phyloP scores from a whole-genome alignment of 2,329 filamentous ascomycete species.

The Arachnopeziza araneosa region DNA sequence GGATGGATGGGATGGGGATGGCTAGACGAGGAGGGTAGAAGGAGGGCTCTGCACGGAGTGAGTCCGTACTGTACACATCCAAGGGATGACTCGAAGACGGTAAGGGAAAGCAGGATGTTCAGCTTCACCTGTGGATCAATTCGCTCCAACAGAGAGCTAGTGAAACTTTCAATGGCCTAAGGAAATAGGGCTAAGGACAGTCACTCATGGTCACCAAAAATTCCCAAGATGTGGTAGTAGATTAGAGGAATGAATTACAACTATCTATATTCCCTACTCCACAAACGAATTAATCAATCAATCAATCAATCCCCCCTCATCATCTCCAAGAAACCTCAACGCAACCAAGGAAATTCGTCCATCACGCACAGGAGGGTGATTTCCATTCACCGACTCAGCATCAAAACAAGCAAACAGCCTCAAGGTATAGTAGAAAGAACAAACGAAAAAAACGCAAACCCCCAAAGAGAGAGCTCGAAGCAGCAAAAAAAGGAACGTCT shows the following conservation, averaged over 20 bases:
- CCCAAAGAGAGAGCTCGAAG: neutral
- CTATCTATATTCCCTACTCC: neutral
- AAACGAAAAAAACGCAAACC: neutral
- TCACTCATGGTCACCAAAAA: no score
- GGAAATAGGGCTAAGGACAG: no score
- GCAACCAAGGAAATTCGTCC: neutral
- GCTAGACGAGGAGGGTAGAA: no score
- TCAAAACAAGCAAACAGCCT: neutral
- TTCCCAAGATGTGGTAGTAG: no score
- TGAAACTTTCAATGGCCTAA: no score
- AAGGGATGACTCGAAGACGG: no score
- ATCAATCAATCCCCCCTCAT: neutral
- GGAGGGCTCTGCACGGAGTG: no score
- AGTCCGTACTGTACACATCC: no score
- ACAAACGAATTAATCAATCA: neutral
- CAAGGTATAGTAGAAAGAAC: neutral
- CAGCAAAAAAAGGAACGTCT: neutral
- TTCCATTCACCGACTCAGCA: neutral
- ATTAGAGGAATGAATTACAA: neutral
- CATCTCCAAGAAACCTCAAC: neutral
- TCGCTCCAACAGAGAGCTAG: no score
- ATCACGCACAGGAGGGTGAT: neutral
- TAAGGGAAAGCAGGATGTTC: no score
- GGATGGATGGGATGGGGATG: no score
- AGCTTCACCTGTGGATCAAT: no score